Evolutionary conservation across 169 alveolate genomes (phyloP).

Genomic region (Besnoitia besnoiti): DNA sequence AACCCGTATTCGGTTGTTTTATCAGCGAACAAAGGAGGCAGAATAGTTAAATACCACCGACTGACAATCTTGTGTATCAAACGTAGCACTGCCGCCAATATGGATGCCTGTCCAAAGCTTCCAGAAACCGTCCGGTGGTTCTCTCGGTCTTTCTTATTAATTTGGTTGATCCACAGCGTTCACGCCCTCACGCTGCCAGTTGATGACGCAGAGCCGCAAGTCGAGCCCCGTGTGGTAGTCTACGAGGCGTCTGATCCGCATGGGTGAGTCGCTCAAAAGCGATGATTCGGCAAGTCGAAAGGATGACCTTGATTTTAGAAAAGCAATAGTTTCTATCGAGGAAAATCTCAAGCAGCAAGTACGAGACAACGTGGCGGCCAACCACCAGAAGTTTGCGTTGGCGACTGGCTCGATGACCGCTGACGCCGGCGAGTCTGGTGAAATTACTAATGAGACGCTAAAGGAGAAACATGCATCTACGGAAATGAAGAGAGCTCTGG

Average conservation of each 20-base stretch:
- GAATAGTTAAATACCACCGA: no score
- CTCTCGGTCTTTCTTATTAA: background rate
- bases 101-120: background rate
- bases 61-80: no score
- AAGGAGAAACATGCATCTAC: background rate
- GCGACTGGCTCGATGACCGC: background rate
- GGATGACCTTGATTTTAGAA: background rate
- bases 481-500: background rate
- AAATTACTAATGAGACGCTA: background rate
- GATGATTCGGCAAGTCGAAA: background rate
- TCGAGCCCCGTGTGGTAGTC: background rate
- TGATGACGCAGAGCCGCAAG: constrained; percentile 51
- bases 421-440: background rate
- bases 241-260: background rate
- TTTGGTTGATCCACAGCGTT: background rate
- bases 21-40: no score
- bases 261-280: background rate
- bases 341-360: constrained; percentile 25
- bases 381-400: background rate
- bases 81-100: background rate
- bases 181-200: background rate
- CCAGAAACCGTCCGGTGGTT: background rate
- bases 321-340: background rate
- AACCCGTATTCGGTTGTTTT: no score
- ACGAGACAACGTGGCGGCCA: background rate